Evolutionary conservation across 345 rosid species (phyloP).

Genomic region (Nasturtium officinale): DNA sequence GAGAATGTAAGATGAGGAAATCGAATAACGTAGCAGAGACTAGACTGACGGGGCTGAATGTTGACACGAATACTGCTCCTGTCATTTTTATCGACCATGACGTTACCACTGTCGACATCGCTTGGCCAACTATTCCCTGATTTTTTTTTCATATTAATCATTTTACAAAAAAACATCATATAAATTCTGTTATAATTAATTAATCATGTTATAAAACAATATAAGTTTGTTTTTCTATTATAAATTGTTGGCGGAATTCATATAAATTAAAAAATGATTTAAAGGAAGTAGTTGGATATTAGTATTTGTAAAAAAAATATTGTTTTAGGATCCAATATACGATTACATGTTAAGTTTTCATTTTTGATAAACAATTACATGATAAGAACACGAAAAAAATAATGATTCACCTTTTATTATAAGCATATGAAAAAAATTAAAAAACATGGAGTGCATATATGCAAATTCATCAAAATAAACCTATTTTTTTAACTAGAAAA

Average conservation of each 20-base stretch:
- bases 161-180: not conserved
- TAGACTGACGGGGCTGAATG: constrained; percentile 48
- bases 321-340: not conserved
- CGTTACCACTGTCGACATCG: constrained; percentile 49
- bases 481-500: too few relatives aligned
- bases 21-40: constrained; percentile 43
- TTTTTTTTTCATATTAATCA: not conserved
- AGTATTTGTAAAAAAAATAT: not conserved
- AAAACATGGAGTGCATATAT: too few relatives aligned
- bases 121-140: constrained; percentile 55
- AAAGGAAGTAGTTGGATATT: not conserved
- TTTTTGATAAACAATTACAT: too few relatives aligned
- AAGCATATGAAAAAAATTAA: too few relatives aligned
- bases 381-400: too few relatives aligned
- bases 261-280: not conserved
- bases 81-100: constrained; percentile 52
- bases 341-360: too few relatives aligned
- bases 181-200: not conserved
- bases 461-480: too few relatives aligned
- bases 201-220: not conserved
- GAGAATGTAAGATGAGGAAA: constrained; percentile 38
- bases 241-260: not conserved
- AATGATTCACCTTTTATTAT: too few relatives aligned
- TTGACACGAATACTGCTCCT: constrained; percentile 53
- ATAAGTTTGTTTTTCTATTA: too few relatives aligned